A percentile compares a stretch with the other conserved stretches of the same genome.
These are phyloP conservation scores for Metschnikowia gruessii DNA, from an alignment of 805 yeast species.

Conservation along the genomic window DNA sequence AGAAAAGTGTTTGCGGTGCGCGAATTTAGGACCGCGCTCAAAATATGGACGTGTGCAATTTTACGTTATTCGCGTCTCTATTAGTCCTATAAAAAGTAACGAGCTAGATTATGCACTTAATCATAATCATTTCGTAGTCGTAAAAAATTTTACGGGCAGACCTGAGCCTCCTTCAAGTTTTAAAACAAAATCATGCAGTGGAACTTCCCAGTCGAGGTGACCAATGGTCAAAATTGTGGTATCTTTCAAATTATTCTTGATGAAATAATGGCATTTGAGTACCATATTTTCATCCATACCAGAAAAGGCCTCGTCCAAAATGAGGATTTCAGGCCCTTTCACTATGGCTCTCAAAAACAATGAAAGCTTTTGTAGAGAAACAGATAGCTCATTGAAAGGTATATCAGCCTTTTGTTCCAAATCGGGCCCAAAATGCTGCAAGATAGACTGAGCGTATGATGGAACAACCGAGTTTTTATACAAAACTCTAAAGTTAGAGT, in stretches of 20 bases:
- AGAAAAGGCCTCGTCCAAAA: constrained; percentile 90
- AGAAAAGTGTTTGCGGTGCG: constrained; percentile 5
- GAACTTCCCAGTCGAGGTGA: constrained; percentile 79
- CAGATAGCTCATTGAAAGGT: constrained; percentile 51
- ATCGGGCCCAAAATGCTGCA: constrained; percentile 23
- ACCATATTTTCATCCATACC: constrained; percentile 59
- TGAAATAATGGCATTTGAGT: constrained; percentile 31
- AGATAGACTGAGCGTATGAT: constrained; percentile 19
- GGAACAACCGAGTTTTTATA: constrained; percentile 29
- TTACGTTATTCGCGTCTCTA: neutral
- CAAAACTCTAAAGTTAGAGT: constrained; percentile 46
- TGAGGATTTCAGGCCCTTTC: constrained; percentile 72
- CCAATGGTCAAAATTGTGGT: constrained; percentile 80
- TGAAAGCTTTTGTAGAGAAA: constrained; percentile 75
- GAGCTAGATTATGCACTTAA: no score
- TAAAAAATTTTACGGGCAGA: constrained; percentile 20
- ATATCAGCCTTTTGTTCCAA: constrained; percentile 38
- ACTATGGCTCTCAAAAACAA: constrained; percentile 75
- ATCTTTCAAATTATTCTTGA: constrained; percentile 20
- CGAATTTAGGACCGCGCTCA: constrained; percentile 3
- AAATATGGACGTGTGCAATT: neutral
- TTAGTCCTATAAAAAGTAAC: neutral
- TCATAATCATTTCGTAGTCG: neutral
- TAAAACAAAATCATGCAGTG: constrained; percentile 53
- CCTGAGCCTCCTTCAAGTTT: constrained; percentile 31